Conservation (phyloP, 768 basidiomycete species). For the Panus rudis region DNA sequence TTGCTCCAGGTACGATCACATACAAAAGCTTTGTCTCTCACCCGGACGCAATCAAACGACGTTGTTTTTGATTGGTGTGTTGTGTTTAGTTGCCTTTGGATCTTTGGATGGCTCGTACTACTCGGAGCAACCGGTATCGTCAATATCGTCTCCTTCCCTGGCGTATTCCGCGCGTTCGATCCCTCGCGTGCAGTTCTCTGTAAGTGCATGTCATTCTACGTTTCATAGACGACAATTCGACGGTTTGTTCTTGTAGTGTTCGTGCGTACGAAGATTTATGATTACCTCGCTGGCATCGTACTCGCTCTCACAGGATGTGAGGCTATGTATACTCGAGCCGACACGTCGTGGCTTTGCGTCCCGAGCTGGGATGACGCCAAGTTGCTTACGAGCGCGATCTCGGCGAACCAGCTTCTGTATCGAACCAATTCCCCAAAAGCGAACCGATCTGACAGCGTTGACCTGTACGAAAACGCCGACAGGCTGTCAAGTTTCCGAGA, state of each 20-base stretch:
- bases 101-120: constrained; percentile 50
- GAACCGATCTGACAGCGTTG: no score
- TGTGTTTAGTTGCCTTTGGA: constrained; percentile 7
- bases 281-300: constrained; percentile 55
- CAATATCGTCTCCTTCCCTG: constrained; percentile 49
- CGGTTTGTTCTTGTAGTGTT: constrained; percentile 36
- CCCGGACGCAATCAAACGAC: not conserved
- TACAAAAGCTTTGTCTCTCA: not conserved
- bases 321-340: constrained; percentile 60
- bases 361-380: not conserved
- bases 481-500: no score
- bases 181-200: constrained; percentile 59
- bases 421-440: no score
- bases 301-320: constrained; percentile 67
- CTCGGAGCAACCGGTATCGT: constrained; percentile 47
- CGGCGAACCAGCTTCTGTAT: no score
- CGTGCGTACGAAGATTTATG: constrained; percentile 55
- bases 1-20: constrained; percentile 43
- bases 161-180: constrained; percentile 60
- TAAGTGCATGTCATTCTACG: constrained; percentile 22
- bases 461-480: no score
- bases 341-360: not conserved
- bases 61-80: not conserved
- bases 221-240: not conserved
- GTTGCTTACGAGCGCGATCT: no score